Evolutionary conservation across 2,329 filamentous ascomycete species (phyloP), one percentile per base, ranked within the genome.

Genomic region (Pyrenophora seminiperda): DNA sequence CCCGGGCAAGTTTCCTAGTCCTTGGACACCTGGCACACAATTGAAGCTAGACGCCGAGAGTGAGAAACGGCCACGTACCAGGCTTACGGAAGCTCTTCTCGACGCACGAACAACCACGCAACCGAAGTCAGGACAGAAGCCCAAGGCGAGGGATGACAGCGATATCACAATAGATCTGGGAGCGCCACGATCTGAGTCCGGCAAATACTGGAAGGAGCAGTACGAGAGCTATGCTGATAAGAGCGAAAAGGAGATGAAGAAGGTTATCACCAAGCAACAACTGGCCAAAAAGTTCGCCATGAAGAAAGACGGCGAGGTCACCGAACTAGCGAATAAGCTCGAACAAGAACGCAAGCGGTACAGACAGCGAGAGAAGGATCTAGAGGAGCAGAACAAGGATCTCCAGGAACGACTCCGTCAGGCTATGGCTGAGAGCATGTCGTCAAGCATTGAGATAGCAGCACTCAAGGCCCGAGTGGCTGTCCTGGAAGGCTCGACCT

Each of bases 191-290:
- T 90, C 88, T 2, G 82, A 87, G 51, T 91, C 88, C 3, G 89
- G 88, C 5, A 85, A 82, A 62, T 91, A 89, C 72, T 93, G 89
- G 89, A 92, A 92, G 73, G 81, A 83, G 18, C 83, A 91, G 65
- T 92, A 89, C 62, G 82, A 90, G 59, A 82, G 80, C 46, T 93
- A 92, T 65, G 85, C 89, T 40, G 79, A 83, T 36, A 87, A 88
- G 55, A 89, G 88, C 56, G 84, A 84, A 69, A 81, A 79, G 34
- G 87, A 92, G 71, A 86, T 91, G 79, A 85, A 86, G 75, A 90
- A 88, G 75, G 78, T 93, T 65, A 81, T 92, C 66, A 84, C 84
- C 66, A 92, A 91, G 77, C 90, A 91, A 76, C 84, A 89, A 66
- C 78, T 90, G 54, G 88, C 89, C 49, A 92, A 90, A 73, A 87